Base-by-base conservation (phyloP, 1,284 basidiomycete species). In the Mycena citricolor region DNA sequence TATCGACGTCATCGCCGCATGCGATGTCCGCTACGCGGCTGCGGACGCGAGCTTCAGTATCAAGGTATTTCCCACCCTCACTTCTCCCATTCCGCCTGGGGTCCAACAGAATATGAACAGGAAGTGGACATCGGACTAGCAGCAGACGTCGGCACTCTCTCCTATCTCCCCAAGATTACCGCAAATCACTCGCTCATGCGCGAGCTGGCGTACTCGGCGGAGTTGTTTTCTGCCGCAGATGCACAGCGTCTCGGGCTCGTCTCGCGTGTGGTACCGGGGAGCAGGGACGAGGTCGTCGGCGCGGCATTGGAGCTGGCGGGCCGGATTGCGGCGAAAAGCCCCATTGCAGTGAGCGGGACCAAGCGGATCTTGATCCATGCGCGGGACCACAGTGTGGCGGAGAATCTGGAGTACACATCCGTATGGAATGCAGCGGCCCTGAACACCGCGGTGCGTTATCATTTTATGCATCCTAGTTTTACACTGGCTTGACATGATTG, bases 81-180 rank as follows among this genome's bases (percentile, higher is more conserved):
- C n/a, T 17, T 13, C 10, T 6, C 8, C 29, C 17, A 17, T 4
- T 10, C 14, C 40, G 5, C 17, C n/a, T 24, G 1, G n/a, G 7
- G 13, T n/a, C 5, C 8, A 8, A 8, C 3, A 30, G 10, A n/a
- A 29, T 31, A 4, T 30, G 21, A 5, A 21, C 59, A 91, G 89
- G 93, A 97, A 75, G 87, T 93, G 7, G 90, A 94, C 58, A 79
- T 93, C 7, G 93, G 90, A 0, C 72, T 97, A 1, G 92, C 93
- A 2, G 89, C 94, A 2, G 94, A 97, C 62, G 86, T 95, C 36
- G 94, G 94, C 2, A 86, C 90, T 0, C 76, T 98, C 12, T 90
- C 94, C 24, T 81, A 87, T 29, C 71, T 95, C 22, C 90, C 90
- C 0, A 91, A 92, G 60, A 75, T 90, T 32, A 78, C 81, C 0